phyloP scores from a whole-genome alignment of 495 filamentous ascomycete species.

The Penicillium cataractarum region DNA sequence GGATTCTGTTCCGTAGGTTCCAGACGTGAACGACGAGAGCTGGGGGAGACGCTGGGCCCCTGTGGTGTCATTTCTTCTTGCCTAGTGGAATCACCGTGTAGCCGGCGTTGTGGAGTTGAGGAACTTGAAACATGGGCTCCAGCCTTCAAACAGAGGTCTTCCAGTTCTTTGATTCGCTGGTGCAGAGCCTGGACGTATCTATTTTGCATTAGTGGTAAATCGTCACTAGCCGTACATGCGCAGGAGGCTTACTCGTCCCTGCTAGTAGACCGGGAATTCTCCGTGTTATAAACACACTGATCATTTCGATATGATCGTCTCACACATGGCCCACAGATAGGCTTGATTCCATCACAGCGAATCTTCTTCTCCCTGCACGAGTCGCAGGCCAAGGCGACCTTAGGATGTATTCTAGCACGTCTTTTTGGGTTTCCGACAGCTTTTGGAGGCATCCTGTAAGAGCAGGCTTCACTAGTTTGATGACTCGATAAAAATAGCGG shows the following conservation, averaged over 20 bases:
- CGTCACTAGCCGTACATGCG: conserved; percentile 8
- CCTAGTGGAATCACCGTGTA: not conserved
- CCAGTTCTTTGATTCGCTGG: conserved; percentile 1
- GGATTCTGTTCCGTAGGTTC: not conserved
- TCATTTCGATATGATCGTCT: conserved; percentile 8
- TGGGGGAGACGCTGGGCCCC: not conserved
- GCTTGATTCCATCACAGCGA: conserved; percentile 17
- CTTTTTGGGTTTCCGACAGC: not conserved
- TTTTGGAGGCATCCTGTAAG: conserved; percentile 1
- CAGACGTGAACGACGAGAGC: not conserved
- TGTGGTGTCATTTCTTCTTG: not conserved
- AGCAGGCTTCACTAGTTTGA: not conserved
- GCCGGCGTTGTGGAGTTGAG: not conserved
- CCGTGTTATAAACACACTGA: conserved; percentile 9
- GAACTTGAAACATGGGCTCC: not conserved
- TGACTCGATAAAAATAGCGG: not conserved
- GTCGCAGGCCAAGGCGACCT: conserved; percentile 12
- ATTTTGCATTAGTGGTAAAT: not conserved
- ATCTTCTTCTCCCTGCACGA: conserved; percentile 15
- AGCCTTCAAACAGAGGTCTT: not conserved
- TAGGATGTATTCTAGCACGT: not conserved
- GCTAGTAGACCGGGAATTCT: not conserved
- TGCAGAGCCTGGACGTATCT: not conserved
- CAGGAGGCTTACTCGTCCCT: conserved; percentile 1
- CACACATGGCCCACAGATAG: conserved; percentile 15